phyloP scores from a whole-genome alignment of 1,139 yeast genomes.

The Eremothecium gossypii region DNA sequence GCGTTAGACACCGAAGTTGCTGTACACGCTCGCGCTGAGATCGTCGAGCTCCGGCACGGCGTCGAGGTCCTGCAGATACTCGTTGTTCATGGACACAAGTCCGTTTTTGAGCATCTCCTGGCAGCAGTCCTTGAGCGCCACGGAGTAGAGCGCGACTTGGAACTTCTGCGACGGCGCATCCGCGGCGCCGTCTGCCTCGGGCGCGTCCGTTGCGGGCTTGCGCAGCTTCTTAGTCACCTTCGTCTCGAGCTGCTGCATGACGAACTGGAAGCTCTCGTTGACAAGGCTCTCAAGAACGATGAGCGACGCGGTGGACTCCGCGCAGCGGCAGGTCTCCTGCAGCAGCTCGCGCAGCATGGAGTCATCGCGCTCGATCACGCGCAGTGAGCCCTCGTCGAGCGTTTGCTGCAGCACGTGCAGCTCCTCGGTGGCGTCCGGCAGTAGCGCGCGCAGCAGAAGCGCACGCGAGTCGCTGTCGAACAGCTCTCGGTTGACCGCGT shows the following conservation, averaged over 20 bases:
- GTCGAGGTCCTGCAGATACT: constrained; percentile 35
- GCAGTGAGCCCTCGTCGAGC: constrained; percentile 27
- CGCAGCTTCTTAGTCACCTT: constrained; percentile 18
- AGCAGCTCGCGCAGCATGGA: constrained; percentile 27
- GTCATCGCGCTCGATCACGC: constrained; percentile 22
- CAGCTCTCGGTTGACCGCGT: constrained; percentile 33
- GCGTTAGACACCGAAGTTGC: constrained; percentile 50
- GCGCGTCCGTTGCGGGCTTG: constrained; percentile 8
- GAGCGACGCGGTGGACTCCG: constrained; percentile 20
- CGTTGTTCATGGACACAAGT: constrained; percentile 34
- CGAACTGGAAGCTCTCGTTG: constrained; percentile 23
- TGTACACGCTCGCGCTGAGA: constrained; percentile 81
- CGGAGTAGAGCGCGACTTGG: constrained; percentile 25
- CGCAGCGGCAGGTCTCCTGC: constrained; percentile 41
- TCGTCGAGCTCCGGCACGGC: constrained; percentile 67
- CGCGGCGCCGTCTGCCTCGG: constrained; percentile 10
- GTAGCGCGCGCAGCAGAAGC: constrained; percentile 13
- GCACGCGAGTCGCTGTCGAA: constrained; percentile 16
- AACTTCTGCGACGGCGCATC: constrained; percentile 8
- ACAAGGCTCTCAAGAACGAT: constrained; percentile 22
- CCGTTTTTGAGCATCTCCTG: constrained; percentile 51
- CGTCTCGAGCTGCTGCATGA: constrained; percentile 19
- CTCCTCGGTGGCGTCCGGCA: constrained; percentile 29
- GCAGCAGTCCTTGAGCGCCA: constrained; percentile 25
- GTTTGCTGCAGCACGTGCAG: constrained; percentile 36